A percentile compares a stretch with the other conserved stretches of the same genome.
Conservation (phyloP, 2,329 filamentous ascomycete species). For the Apiospora marii region DNA sequence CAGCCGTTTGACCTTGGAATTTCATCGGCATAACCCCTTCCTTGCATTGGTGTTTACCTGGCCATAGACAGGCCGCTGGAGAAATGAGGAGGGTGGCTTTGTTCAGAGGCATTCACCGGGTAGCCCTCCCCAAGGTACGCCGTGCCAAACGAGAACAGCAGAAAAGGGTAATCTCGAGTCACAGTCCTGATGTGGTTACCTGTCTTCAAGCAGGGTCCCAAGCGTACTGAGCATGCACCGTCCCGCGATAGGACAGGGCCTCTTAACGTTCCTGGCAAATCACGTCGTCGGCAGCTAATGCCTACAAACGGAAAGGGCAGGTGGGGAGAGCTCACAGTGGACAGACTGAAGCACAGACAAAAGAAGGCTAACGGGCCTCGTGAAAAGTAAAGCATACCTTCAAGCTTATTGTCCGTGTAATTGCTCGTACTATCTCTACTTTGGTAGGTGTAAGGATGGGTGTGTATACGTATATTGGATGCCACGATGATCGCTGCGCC, state of each 20-base stretch:
- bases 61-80: background rate
- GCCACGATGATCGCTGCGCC: slow-evolving; percentile 14
- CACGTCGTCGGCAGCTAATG: slow-evolving; percentile 37
- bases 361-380: slow-evolving; percentile 27
- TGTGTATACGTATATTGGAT: slow-evolving; percentile 25
- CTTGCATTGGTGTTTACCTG: background rate
- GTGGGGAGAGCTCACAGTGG: slow-evolving; percentile 38
- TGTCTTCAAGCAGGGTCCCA: slow-evolving; percentile 42
- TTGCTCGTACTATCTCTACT: slow-evolving; percentile 26
- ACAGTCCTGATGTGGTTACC: slow-evolving; percentile 41
- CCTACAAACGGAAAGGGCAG: slow-evolving; percentile 43
- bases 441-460: slow-evolving; percentile 21
- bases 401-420: slow-evolving; percentile 34
- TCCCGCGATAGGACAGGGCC: slow-evolving; percentile 42
- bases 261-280: slow-evolving; percentile 37
- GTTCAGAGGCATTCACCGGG: background rate
- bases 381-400: slow-evolving; percentile 30
- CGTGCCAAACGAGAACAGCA: background rate
- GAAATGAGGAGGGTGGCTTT: background rate
- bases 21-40: background rate
- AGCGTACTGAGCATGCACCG: slow-evolving; percentile 47
- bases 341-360: slow-evolving; percentile 32
- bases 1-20: background rate
- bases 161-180: slow-evolving; percentile 47
- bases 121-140: background rate